Evolutionary conservation across 2,329 filamentous ascomycete species (phyloP).

Genomic region (Lecanicillium sp.): DNA sequence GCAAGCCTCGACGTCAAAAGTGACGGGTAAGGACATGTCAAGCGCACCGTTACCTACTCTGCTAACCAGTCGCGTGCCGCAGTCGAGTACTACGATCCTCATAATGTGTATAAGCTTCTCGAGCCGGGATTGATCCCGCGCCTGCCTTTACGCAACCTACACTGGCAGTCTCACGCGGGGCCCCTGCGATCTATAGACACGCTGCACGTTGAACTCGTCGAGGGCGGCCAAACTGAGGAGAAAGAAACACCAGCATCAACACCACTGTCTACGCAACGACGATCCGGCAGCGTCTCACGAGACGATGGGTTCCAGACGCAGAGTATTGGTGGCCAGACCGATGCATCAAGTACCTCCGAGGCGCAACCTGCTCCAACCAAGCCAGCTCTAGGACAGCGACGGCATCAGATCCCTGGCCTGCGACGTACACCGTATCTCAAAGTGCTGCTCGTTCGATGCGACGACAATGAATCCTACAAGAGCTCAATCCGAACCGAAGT

Average conservation of each 20-base stretch:
- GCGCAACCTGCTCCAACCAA: slow-evolving; percentile 22
- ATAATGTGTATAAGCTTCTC: slow-evolving; percentile 76
- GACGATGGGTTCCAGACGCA: slow-evolving; percentile 58
- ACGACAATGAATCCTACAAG: slow-evolving; percentile 95
- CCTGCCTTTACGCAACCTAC: slow-evolving; percentile 80
- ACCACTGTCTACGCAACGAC: slow-evolving; percentile 20
- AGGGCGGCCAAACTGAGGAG: slow-evolving; percentile 34
- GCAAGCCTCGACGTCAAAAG: slow-evolving; percentile 65
- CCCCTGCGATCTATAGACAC: slow-evolving; percentile 90
- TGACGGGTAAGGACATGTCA: slow-evolving; percentile 51
- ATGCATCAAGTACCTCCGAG: slow-evolving; percentile 30
- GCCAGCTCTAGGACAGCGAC: slow-evolving; percentile 38
- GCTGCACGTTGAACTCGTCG: slow-evolving; percentile 81
- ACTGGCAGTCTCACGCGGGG: slow-evolving; percentile 92
- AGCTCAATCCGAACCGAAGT: slow-evolving; percentile 66
- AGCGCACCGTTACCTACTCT: slow-evolving; percentile 1
- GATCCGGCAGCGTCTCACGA: slow-evolving; percentile 24
- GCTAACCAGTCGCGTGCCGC: slow-evolving; percentile 10
- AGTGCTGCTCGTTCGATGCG: slow-evolving; percentile 79
- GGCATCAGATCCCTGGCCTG: slow-evolving; percentile 92
- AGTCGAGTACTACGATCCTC: slow-evolving; percentile 97
- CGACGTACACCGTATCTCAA: slow-evolving; percentile 92
- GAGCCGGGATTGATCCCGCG: slow-evolving; percentile 69
- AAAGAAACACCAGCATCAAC: slow-evolving; percentile 31
- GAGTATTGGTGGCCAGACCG: slow-evolving; percentile 32